Conservation (phyloP, 202 grass and related monocot genomes). For the Zizania palustris region DNA sequence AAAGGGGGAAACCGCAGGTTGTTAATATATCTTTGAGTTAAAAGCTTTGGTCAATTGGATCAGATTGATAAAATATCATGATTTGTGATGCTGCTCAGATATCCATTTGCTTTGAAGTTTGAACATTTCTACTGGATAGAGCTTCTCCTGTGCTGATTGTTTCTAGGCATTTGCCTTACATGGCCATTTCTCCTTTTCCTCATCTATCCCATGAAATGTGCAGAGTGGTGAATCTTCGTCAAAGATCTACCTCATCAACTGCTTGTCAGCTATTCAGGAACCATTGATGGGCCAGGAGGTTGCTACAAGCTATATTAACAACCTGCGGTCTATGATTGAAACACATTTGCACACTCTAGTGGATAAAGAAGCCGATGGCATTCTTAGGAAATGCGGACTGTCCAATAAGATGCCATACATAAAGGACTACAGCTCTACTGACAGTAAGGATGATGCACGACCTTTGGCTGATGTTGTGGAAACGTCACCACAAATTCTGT, state of each 20-base stretch:
- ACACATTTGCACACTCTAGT: slow-evolving; percentile 62
- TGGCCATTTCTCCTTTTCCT: slow-evolving; percentile 26
- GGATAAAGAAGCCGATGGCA: slow-evolving; percentile 72
- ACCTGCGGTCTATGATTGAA: slow-evolving; percentile 69
- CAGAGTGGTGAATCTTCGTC: slow-evolving; percentile 76
- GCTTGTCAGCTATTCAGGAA: slow-evolving; percentile 92
- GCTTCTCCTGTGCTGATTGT: slow-evolving; percentile 9
- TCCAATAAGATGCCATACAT: slow-evolving; percentile 80
- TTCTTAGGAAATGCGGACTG: slow-evolving; percentile 71
- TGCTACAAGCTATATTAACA: slow-evolving; percentile 70
- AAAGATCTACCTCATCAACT: slow-evolving; percentile 96
- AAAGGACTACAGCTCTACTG: slow-evolving; percentile 48
- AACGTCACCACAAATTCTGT: slow-evolving; percentile 63
- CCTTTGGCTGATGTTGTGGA: slow-evolving; percentile 69
- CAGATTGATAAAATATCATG: background rate
- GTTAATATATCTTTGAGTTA: slow-evolving; percentile 18
- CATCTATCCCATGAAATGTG: slow-evolving; percentile 35
- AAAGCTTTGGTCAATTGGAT: slow-evolving; percentile 20
- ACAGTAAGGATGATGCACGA: slow-evolving; percentile 36
- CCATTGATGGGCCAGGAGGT: slow-evolving; percentile 69
- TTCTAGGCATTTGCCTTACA: slow-evolving; percentile 35
- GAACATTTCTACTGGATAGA: slow-evolving; percentile 19
- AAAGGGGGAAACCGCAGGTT: background rate
- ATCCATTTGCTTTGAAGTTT: slow-evolving; percentile 16
- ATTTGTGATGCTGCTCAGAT: slow-evolving; percentile 11